These are phyloP conservation scores for Acorus gramineus DNA, from an alignment of 106 monocot species.

Conservation along the genomic window DNA sequence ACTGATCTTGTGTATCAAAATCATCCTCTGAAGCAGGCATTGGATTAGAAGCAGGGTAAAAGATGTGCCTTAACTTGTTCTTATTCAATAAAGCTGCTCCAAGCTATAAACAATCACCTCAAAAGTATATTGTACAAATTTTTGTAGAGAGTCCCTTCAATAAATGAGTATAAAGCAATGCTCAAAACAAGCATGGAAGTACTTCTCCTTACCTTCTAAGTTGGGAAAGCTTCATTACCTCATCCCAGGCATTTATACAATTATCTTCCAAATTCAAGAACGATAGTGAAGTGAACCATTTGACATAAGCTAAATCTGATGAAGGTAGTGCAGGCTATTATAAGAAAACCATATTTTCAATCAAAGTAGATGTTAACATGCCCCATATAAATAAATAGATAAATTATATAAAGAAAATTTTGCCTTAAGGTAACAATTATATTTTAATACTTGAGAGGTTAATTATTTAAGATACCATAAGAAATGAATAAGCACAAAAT, in stretches of 20 bases:
- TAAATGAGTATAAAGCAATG: no score
- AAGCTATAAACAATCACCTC: constrained; percentile 38
- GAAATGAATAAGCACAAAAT: no score
- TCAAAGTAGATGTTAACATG: background rate
- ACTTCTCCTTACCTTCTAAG: constrained; percentile 50
- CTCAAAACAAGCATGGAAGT: background rate
- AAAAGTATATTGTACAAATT: background rate
- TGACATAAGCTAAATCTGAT: constrained; percentile 13
- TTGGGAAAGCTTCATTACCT: constrained; percentile 68
- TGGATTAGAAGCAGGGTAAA: constrained; percentile 34
- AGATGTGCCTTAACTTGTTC: constrained; percentile 66
- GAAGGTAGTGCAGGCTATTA: constrained; percentile 31
- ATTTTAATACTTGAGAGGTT: no score
- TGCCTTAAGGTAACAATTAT: no score
- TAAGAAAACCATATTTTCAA: constrained; percentile 5
- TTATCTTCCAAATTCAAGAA: constrained; percentile 88
- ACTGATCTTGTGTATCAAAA: constrained; percentile 7
- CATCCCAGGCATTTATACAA: constrained; percentile 61
- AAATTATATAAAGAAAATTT: no score
- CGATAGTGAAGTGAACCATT: constrained; percentile 49
- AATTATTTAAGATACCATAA: no score
- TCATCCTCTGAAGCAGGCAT: background rate
- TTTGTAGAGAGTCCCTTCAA: no score
- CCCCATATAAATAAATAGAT: background rate
- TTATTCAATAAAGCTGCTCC: constrained; percentile 86